Base-by-base conservation (phyloP, 2,329 filamentous ascomycete species). In the Trichoderma sp. region DNA sequence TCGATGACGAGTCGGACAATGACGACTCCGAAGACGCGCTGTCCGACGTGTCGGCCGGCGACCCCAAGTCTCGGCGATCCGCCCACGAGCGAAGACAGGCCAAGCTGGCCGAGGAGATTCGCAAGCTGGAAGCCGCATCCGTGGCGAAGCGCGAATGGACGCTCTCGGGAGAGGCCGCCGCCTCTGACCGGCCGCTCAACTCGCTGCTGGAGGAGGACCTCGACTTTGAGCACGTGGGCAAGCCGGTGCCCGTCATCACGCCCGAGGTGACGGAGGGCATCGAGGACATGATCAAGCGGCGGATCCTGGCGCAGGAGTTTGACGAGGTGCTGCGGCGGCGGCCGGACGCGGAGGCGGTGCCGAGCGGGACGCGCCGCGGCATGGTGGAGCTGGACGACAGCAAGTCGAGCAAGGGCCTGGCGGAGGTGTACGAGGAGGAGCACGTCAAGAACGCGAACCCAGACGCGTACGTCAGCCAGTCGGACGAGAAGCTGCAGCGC, bases 151-250 rank as follows among this genome's bases (percentile, higher is more conserved):
- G 93, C 66, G 88, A 94, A 72, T 99, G 95, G 95, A 90, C 91
- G 19, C 81, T 98, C 60, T 85, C 90, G 10, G 95, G 95, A 73
- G 95, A 99, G 82, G 93, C 93, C 5, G 85, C 88, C 56, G 94
- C 92, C 1, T 83, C 83, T 0, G 92, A 95, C 70, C 86, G 95
- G 43, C 95, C 95, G 0, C 75, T 92, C 62, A 98, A 99, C 80
- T 97, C 94, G 0, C 84, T 99, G 2, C 86, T 99, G 1, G 93
- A 98, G 74, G 88, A 98, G 78, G 93, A 98, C 72, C 85, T 99
- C 28, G 94, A 98, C 69, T 99, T 98, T 74, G 95, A 99, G 78
- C 88, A 96, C 72, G 88, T 92, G 24, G 95, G 95, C 73, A 99
- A 98, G 76, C 94, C 95, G 0, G 90, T 98, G 0, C 92, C 94